phyloP scores from a whole-genome alignment of 495 filamentous ascomycete genomes.

The Lasiosphaeris hirsuta region DNA sequence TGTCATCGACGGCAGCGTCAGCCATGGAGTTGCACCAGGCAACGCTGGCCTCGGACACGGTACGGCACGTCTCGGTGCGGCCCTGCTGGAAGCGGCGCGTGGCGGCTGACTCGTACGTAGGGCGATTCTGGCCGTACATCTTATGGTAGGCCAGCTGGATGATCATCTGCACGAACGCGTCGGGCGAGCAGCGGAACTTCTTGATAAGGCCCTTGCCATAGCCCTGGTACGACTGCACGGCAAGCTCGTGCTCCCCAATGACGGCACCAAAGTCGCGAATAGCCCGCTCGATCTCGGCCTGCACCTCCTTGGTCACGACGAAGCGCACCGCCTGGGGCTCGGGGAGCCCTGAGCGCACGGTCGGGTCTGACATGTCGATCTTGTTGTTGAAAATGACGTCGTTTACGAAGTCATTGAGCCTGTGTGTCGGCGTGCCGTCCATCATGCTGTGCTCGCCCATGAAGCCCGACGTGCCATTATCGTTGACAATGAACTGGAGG shows the following conservation, averaged over 20 bases:
- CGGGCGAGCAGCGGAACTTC: conserved; percentile 97
- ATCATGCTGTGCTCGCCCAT: conserved; percentile 99
- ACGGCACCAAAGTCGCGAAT: conserved; percentile 69
- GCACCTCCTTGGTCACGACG: conserved; percentile 65
- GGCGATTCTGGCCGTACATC: conserved; percentile 97
- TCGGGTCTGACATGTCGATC: conserved; percentile 74
- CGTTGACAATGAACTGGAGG: conserved; percentile 94
- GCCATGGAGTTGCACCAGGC: conserved; percentile 87
- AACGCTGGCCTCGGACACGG: conserved; percentile 86
- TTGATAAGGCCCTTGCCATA: conserved; percentile 99
- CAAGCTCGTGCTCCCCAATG: conserved; percentile 84
- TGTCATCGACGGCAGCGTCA: conserved; percentile 56
- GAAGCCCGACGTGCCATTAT: conserved; percentile 97
- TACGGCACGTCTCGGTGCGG: conserved; percentile 92
- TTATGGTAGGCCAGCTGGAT: conserved; percentile 99
- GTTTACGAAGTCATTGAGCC: conserved; percentile 92
- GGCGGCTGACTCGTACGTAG: conserved; percentile 96
- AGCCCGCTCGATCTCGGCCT: conserved; percentile 72
- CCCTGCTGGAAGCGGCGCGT: conserved; percentile 94
- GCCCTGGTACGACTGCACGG: conserved; percentile 91
- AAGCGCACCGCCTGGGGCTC: conserved; percentile 78
- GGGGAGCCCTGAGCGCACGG: conserved; percentile 76
- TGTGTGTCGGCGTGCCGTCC: conserved; percentile 97
- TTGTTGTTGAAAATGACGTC: conserved; percentile 86
- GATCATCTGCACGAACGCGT: conserved; percentile 97